Percentiles rank a stretch among this genome's conserved stretches.
Evolutionary conservation across 2,329 filamentous ascomycete genomes (phyloP).

Genomic region (Orbilia quercus): DNA sequence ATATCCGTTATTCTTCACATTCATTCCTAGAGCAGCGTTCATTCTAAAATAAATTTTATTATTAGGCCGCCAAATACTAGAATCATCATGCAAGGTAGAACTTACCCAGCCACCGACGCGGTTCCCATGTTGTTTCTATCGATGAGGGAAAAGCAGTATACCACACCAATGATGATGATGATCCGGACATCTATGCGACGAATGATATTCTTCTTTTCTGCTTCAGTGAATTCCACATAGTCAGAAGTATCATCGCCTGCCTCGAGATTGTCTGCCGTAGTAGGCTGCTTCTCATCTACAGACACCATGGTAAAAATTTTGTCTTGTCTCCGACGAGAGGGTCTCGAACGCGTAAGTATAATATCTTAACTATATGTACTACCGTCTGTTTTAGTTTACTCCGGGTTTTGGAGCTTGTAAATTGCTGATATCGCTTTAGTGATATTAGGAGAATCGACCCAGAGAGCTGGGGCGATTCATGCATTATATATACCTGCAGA

Average conservation of each 20-base stretch:
- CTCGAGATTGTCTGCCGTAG: conserved; percentile 33
- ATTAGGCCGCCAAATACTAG: neutral
- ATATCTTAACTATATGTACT: too few relatives aligned
- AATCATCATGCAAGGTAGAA: neutral
- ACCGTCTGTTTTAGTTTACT: too few relatives aligned
- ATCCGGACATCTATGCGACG: conserved; percentile 75
- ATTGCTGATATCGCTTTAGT: too few relatives aligned
- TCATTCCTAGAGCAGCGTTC: conserved; percentile 31
- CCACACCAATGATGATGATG: conserved; percentile 71
- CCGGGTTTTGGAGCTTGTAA: too few relatives aligned
- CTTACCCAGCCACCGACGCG: conserved; percentile 75
- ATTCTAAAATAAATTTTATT: conserved; percentile 8
- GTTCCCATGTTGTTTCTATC: conserved; percentile 80
- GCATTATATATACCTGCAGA: too few relatives aligned
- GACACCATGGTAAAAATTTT: conserved; percentile 18
- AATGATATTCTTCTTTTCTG: conserved; percentile 76
- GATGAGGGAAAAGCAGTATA: conserved; percentile 82
- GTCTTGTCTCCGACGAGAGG: too few relatives aligned
- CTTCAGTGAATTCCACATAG: conserved; percentile 52
- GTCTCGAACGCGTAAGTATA: too few relatives aligned
- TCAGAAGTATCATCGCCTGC: conserved; percentile 29
- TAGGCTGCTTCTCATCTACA: conserved; percentile 34
- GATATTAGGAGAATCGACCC: too few relatives aligned
- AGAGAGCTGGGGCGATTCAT: too few relatives aligned
- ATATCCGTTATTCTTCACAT: conserved; percentile 41